Conservation (phyloP, 441 rosid species). For the Erysimum pusillum region DNA sequence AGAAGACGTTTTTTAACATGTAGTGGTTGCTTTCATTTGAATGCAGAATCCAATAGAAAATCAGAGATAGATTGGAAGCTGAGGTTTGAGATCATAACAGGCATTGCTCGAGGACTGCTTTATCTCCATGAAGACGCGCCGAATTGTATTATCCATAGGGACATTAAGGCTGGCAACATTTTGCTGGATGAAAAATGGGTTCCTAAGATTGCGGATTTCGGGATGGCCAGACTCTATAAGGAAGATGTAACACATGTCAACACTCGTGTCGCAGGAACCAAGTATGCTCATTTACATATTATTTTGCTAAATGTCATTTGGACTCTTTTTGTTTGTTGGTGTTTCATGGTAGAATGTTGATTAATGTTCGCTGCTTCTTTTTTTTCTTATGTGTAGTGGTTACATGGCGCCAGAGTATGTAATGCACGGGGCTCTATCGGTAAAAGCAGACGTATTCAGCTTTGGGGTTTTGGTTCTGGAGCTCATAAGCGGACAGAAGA, state of each 20-base stretch:
- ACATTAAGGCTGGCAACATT: conserved; percentile 91
- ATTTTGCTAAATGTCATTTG: background rate
- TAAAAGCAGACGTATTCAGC: conserved; percentile 91
- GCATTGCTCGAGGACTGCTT: conserved; percentile 85
- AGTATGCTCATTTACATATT: conserved; percentile 54
- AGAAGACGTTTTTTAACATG: background rate
- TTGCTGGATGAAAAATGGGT: conserved; percentile 92
- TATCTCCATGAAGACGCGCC: conserved; percentile 92
- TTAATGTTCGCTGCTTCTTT: conserved; percentile 4
- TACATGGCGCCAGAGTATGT: conserved; percentile 98
- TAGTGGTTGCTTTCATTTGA: conserved; percentile 21
- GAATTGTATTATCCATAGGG: conserved; percentile 86
- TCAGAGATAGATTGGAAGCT: conserved; percentile 78
- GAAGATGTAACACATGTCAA: conserved; percentile 85
- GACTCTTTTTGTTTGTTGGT: background rate
- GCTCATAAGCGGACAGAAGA: conserved; percentile 80
- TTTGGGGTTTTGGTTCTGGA: conserved; percentile 91
- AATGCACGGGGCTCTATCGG: conserved; percentile 78
- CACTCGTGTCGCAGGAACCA: conserved; percentile 94
- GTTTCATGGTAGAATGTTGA: conserved; percentile 15
- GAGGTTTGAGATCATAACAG: conserved; percentile 74
- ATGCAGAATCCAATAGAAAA: conserved; percentile 60
- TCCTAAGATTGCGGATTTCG: conserved; percentile 97
- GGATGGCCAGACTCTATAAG: conserved; percentile 98
- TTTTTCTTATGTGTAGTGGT: conserved; percentile 57